Percentiles rank a stretch among this genome's conserved stretches.
Evolutionary conservation across 2,329 filamentous ascomycete genomes (phyloP).

Genomic region (Neocucurbitaria cava): DNA sequence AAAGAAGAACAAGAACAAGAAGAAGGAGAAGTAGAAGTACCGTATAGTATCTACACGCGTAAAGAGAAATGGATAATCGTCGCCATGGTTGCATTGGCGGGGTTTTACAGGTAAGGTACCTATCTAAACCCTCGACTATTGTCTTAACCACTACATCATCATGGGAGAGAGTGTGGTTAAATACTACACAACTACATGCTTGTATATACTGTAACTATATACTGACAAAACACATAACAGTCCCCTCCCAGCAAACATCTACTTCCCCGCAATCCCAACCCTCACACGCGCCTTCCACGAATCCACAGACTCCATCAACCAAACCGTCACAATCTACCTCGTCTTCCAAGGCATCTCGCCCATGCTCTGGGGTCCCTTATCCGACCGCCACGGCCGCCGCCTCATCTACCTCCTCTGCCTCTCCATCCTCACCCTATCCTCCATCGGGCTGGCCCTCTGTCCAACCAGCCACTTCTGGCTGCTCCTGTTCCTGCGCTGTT

Average conservation of each 20-base stretch:
- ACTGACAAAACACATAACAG: conserved; percentile 11
- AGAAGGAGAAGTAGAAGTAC: conserved; percentile 23
- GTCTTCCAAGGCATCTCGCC: conserved; percentile 60
- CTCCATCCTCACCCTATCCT: conserved; percentile 41
- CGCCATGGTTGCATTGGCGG: conserved; percentile 39
- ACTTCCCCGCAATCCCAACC: conserved; percentile 46
- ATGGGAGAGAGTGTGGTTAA: too few relatives aligned
- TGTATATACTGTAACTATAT: too few relatives aligned
- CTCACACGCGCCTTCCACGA: conserved; percentile 49
- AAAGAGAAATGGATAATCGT: conserved; percentile 43
- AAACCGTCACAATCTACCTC: conserved; percentile 60
- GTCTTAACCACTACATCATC: too few relatives aligned
- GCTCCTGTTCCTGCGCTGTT: conserved; percentile 42
- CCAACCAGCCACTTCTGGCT: conserved; percentile 42
- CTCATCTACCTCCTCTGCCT: conserved; percentile 57
- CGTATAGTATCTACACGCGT: conserved; percentile 38
- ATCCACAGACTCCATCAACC: conserved; percentile 54
- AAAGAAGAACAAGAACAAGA: too few relatives aligned
- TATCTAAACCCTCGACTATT: too few relatives aligned
- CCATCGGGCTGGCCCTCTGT: conserved; percentile 45
- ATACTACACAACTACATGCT: too few relatives aligned
- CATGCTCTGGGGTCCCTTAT: conserved; percentile 59
- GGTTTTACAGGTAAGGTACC: conserved; percentile 34
- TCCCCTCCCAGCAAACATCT: conserved; percentile 52
- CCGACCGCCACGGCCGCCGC: conserved; percentile 59